Evolutionary conservation across 139 green algal species (phyloP), one percentile per base, ranked within the genome.

Genomic region (Gonium pectorale): DNA sequence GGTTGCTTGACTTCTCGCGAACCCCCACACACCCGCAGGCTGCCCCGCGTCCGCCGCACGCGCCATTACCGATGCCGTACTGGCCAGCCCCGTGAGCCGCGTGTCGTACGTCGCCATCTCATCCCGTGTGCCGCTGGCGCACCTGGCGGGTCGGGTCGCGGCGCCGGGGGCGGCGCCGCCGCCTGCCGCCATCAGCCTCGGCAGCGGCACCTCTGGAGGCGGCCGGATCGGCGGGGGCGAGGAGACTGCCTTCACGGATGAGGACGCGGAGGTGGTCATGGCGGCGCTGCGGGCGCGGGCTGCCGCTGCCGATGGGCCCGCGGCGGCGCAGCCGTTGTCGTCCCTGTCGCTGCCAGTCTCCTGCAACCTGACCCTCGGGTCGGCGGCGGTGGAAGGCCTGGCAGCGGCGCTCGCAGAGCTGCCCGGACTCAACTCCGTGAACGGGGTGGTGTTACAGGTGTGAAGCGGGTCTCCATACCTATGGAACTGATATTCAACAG

Each of bases 381-480:
- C 22, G 0, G 67, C 13, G 8, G 67, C 52, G n/a, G 81, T 88
- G 49, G 62, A 2, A 37, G 37, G 0, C 37, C 83, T 88, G 72
- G 83, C 68, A 35, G 68, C 35, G 60, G 73, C 83, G 27, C 35
- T 88, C 44, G 43, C 29, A 44, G 51, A 1, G 29, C 71, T 90
- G 13, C 27, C 40, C 3, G 46, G 68, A n/a, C 62, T 90, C 46
- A 33, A 73, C 62, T 24, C 49, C 40, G 37, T 90, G n/a, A 90
- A 90, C 52, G 79, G 86, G 6, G 70, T 83, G 27, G 19, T 5
- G 38, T 49, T 86, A 38, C 7, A 77, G 79, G 79, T 85, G 64
- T 1, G 64, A n/a, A n/a, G n/a, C n/a, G n/a, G n/a, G n/a, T n/a
- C n/a, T n/a, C n/a, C n/a, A n/a, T n/a, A n/a, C n/a, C n/a, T n/a